phyloP scores from a whole-genome alignment of 1,284 basidiomycete genomes.

The Ceratobasidium sp. region DNA sequence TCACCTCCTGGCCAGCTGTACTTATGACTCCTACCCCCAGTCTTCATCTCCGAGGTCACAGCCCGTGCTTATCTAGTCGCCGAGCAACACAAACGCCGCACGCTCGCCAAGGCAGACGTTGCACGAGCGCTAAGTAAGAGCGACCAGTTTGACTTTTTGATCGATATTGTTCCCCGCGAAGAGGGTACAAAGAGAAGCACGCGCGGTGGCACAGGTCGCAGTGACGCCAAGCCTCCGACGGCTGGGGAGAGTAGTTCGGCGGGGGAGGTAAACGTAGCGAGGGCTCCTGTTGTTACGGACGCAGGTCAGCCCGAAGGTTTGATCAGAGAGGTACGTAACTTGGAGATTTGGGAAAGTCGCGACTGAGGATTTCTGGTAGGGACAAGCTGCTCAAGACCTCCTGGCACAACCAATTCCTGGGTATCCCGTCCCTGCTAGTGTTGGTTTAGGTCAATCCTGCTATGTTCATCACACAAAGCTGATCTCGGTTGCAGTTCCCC shows the following conservation, averaged over 20 bases:
- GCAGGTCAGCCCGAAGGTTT: constrained; percentile 12
- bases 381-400: constrained; percentile 1
- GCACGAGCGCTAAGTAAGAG: constrained; percentile 87
- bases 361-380: constrained; percentile 11
- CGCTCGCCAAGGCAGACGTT: constrained; percentile 88
- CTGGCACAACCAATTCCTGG: constrained; percentile 25
- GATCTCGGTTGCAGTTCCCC: constrained; percentile 8
- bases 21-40: constrained; percentile 55
- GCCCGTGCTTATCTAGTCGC: constrained; percentile 92
- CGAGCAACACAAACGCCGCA: constrained; percentile 90
- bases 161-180: constrained; percentile 89
- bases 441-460: constrained; percentile 11
- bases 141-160: constrained; percentile 92
- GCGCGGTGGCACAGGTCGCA: constrained; percentile 26
- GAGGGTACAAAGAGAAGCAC: constrained; percentile 54
- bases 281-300: background rate
- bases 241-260: constrained; percentile 25
- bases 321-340: constrained; percentile 12
- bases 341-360: background rate
- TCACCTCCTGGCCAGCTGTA: background rate
- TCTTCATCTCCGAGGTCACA: constrained; percentile 94
- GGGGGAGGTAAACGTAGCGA: background rate
- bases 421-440: constrained; percentile 20
- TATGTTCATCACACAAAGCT: background rate
- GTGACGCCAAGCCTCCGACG: constrained; percentile 13